A percentile compares a stretch with the other conserved stretches of the same genome.
phyloP scores from a whole-genome alignment of 805 yeast species.

The Saccharomycopsis sp. region DNA sequence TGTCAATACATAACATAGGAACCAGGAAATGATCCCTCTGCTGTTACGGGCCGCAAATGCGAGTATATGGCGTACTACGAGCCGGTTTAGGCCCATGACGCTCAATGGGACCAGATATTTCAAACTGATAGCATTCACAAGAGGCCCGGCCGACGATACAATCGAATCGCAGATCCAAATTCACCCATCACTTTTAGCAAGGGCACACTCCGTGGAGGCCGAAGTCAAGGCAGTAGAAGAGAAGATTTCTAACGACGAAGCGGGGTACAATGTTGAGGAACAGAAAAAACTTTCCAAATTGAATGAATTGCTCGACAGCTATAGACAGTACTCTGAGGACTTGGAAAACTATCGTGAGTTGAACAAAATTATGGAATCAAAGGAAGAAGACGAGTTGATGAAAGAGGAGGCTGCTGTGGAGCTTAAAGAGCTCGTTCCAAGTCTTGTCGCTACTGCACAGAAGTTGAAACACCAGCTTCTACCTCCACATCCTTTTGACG shows the following conservation, averaged over 20 bases:
- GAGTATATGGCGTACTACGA: neutral
- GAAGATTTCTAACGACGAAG: slow-evolving; percentile 34
- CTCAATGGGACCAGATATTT: neutral
- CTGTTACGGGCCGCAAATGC: neutral
- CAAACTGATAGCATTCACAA: neutral
- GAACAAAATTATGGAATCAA: slow-evolving; percentile 27
- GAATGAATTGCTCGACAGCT: slow-evolving; percentile 37
- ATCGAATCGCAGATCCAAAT: slow-evolving; percentile 24
- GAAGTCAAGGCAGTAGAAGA: slow-evolving; percentile 39
- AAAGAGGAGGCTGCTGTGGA: slow-evolving; percentile 59
- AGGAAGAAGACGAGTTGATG: slow-evolving; percentile 43
- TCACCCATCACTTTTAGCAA: slow-evolving; percentile 45
- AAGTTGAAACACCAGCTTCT: slow-evolving; percentile 52
- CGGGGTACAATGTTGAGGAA: slow-evolving; percentile 37
- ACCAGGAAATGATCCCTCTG: neutral
- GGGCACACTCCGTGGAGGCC: slow-evolving; percentile 36
- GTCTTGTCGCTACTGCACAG: slow-evolving; percentile 35
- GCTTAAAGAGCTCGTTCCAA: slow-evolving; percentile 39
- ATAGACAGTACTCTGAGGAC: slow-evolving; percentile 32
- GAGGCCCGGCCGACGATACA: neutral
- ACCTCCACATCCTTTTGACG: slow-evolving; percentile 73
- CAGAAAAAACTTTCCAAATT: slow-evolving; percentile 45
- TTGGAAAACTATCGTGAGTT: slow-evolving; percentile 31
- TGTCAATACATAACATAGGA: neutral
- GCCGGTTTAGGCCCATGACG: neutral